Evolutionary conservation across 352 stramenopile species (phyloP).

Genomic region (Pythium myriotylum): DNA sequence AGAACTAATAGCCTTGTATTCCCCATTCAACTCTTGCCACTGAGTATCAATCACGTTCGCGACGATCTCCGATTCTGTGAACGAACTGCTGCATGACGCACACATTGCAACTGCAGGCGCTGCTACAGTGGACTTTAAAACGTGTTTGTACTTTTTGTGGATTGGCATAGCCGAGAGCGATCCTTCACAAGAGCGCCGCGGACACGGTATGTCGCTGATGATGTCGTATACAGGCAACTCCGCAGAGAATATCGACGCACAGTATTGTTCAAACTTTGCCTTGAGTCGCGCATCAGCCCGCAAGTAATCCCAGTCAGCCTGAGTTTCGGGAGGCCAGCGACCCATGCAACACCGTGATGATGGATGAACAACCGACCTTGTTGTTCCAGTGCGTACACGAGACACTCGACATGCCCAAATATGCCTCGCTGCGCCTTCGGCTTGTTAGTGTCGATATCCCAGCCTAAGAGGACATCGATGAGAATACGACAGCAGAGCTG

Average conservation of each 20-base stretch:
- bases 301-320: slow-evolving; percentile 29
- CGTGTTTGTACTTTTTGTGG: slow-evolving; percentile 25
- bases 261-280: slow-evolving; percentile 25
- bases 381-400: slow-evolving; percentile 31
- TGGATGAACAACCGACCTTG: slow-evolving; percentile 28
- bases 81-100: not conserved
- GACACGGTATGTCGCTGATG: slow-evolving; percentile 5
- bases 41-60: slow-evolving; percentile 1
- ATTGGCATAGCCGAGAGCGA: slow-evolving; percentile 11
- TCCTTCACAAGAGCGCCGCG: not conserved
- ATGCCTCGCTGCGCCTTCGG: slow-evolving; percentile 26
- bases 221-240: slow-evolving; percentile 24
- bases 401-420: slow-evolving; percentile 23
- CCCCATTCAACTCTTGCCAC: slow-evolving; percentile 15
- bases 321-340: slow-evolving; percentile 29
- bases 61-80: slow-evolving; percentile 9
- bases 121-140: slow-evolving; percentile 1
- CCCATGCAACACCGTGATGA: slow-evolving; percentile 30
- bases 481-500: slow-evolving; percentile 12
- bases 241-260: slow-evolving; percentile 24
- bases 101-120: slow-evolving; percentile 11
- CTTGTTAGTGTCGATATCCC: slow-evolving; percentile 20
- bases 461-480: slow-evolving; percentile 23
- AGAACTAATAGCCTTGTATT: slow-evolving; percentile 7
- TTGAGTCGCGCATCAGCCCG: not conserved